These are phyloP conservation scores for Citrus glauca DNA, from an alignment of 345 rosid genomes.

Conservation along the genomic window DNA sequence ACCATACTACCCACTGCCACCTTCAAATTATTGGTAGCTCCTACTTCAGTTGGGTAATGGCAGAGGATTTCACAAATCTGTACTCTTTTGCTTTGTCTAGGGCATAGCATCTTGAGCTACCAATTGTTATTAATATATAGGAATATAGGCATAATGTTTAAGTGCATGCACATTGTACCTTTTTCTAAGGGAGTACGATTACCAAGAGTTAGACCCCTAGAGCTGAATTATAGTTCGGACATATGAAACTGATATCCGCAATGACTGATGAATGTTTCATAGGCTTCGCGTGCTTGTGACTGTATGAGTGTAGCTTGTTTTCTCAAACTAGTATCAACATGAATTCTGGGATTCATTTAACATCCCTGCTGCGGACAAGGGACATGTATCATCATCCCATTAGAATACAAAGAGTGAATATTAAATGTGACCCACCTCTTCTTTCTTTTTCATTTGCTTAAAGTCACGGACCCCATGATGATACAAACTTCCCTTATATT, in stretches of 20 bases:
- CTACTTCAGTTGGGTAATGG: slow-evolving; percentile 6
- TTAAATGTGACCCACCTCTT: slow-evolving; percentile 27
- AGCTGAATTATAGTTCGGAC: not conserved
- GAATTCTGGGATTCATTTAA: slow-evolving; percentile 6
- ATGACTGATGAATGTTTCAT: not conserved
- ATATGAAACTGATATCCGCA: not conserved
- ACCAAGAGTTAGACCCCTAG: not conserved
- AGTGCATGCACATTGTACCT: slow-evolving; percentile 2
- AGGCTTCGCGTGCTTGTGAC: not conserved
- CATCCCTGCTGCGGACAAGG: slow-evolving; percentile 4
- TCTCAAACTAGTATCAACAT: not conserved
- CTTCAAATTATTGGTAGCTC: slow-evolving; percentile 14
- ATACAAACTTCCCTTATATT: slow-evolving; percentile 22
- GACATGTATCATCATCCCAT: slow-evolving; percentile 25
- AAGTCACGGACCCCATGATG: slow-evolving; percentile 18
- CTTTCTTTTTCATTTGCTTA: slow-evolving; percentile 9
- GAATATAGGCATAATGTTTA: not conserved
- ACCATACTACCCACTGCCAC: slow-evolving; percentile 11
- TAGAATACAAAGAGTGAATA: slow-evolving; percentile 16
- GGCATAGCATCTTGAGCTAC: slow-evolving; percentile 7
- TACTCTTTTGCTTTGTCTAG: slow-evolving; percentile 5
- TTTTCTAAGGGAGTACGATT: not conserved
- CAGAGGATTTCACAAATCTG: slow-evolving; percentile 10
- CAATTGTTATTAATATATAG: not conserved
- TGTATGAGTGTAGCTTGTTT: not conserved